Evolutionary conservation across 768 basidiomycete genomes (phyloP).

Genomic region (Hericium rajendrae): DNA sequence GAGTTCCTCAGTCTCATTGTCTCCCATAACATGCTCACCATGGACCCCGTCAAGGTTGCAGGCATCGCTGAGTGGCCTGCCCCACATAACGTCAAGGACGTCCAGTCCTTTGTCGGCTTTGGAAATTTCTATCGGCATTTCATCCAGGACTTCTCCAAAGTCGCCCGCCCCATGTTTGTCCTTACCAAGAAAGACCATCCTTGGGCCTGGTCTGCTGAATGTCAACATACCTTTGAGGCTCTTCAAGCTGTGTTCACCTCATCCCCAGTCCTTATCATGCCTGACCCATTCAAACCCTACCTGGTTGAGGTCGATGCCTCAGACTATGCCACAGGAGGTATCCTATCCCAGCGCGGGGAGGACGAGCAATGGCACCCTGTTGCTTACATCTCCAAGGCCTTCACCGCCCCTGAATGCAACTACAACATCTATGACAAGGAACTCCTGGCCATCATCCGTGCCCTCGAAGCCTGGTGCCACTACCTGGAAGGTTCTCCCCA

Average conservation of each 20-base stretch:
- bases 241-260: constrained; percentile 14
- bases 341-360: constrained; percentile 18
- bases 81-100: too few relatives aligned
- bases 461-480: too few relatives aligned
- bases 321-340: constrained; percentile 19
- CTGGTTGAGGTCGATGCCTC: constrained; percentile 15
- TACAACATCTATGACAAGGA: constrained; percentile 4
- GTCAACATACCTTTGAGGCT: constrained; percentile 16
- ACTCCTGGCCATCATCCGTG: background rate
- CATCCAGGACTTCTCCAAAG: too few relatives aligned
- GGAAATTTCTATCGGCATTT: too few relatives aligned
- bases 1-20: constrained; percentile 19
- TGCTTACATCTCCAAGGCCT: constrained; percentile 14
- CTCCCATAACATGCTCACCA: background rate
- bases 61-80: too few relatives aligned
- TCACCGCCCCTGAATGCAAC: constrained; percentile 16
- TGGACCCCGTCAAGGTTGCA: too few relatives aligned
- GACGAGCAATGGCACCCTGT: constrained; percentile 16
- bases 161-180: too few relatives aligned
- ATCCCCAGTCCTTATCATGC: constrained; percentile 9
- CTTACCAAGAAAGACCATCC: too few relatives aligned
- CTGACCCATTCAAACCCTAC: constrained; percentile 7
- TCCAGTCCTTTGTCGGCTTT: too few relatives aligned
- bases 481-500: too few relatives aligned
- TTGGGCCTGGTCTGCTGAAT: too few relatives aligned